Base-by-base conservation (phyloP, 2,329 filamentous ascomycete species). In the Sclerotinia subarctica region DNA sequence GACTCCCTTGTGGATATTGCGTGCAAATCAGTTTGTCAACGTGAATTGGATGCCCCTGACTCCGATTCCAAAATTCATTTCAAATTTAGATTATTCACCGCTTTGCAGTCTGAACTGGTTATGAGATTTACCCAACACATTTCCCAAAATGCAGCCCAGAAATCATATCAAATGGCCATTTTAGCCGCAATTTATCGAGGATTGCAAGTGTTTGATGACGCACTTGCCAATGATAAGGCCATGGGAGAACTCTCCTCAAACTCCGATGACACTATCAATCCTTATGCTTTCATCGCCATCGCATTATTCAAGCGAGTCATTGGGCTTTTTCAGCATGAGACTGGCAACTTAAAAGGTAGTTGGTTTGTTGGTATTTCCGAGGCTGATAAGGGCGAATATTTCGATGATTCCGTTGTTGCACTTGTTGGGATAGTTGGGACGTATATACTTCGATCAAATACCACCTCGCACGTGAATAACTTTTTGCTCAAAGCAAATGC, bases 1-100 rank as follows among this genome's bases (percentile, higher is more conserved):
- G 68, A 75, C 11, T 66, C 70, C 19, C 44, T 76, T 19, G 65
- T 72, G 13, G 54, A 73, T 29, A 73, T 76, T 54, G 67, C 71
- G 8, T 75, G 73, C 60, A 69, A 66, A 13, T 47, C 58, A 44
- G 66, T 69, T 24, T 74, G 74, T 35, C 46, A 60, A 38, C 46
- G 35, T 19, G 68, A 70, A 5, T 44, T 66, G 15, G 53, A 51
- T 38, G 53, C 46, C n/a, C 58, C 64, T n/a, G 54, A 66, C 5
- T 17, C 56, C 5, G 58, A 62, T 32, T 35, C 49, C 29, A 66
- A 64, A 24, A 64, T 65, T 8, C 64, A 66, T 42, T 69, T 65
- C 29, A 72, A 69, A 69, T 69, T 72, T 54, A 68, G 69, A 29
- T 70, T 75, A n/a, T 75, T 75, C 35, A 70, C 73, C 59, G 65